phyloP scores from a whole-genome alignment of 495 filamentous ascomycete genomes.

The Penicillium argentinense region DNA sequence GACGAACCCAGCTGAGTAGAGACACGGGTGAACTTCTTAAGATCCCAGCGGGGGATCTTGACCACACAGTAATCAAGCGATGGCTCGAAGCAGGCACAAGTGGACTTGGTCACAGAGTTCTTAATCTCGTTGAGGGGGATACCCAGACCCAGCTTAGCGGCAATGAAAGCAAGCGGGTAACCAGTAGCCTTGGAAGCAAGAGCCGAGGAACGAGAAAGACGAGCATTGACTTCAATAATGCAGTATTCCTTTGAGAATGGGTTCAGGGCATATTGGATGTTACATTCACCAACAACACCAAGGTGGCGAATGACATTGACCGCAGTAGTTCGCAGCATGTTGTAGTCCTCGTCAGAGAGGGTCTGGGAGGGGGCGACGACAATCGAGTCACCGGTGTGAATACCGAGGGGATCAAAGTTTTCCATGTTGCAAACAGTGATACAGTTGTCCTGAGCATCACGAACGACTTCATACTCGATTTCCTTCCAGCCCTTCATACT shows the following conservation, averaged over 20 bases:
- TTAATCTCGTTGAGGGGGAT: slow-evolving; percentile 96
- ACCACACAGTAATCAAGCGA: slow-evolving; percentile 98
- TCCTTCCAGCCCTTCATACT: slow-evolving; percentile 99
- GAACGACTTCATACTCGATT: slow-evolving; percentile 97
- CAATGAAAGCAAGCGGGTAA: slow-evolving; percentile 94
- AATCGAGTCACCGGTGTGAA: slow-evolving; percentile 98
- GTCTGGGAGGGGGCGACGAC: slow-evolving; percentile 97
- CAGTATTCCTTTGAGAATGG: slow-evolving; percentile 97
- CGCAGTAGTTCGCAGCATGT: slow-evolving; percentile 97
- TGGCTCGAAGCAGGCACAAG: slow-evolving; percentile 98
- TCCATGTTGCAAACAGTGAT: slow-evolving; percentile 99
- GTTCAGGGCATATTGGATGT: slow-evolving; percentile 97
- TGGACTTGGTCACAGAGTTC: slow-evolving; percentile 94
- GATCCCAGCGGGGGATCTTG: slow-evolving; percentile 97
- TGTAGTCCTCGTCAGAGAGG: slow-evolving; percentile 96
- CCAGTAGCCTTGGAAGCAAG: slow-evolving; percentile 97
- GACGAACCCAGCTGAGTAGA: slow-evolving; percentile 93
- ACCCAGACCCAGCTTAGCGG: slow-evolving; percentile 89
- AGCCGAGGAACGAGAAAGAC: slow-evolving; percentile 93
- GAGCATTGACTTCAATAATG: slow-evolving; percentile 98
- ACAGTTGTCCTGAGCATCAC: slow-evolving; percentile 95
- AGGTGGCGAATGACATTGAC: slow-evolving; percentile 98
- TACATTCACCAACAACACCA: slow-evolving; percentile 96
- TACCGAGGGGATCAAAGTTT: slow-evolving; percentile 97
- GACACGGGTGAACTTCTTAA: slow-evolving; percentile 97